Evolutionary conservation across 768 basidiomycete species (phyloP).

Genomic region (Tricholoma hemisulphureum): DNA sequence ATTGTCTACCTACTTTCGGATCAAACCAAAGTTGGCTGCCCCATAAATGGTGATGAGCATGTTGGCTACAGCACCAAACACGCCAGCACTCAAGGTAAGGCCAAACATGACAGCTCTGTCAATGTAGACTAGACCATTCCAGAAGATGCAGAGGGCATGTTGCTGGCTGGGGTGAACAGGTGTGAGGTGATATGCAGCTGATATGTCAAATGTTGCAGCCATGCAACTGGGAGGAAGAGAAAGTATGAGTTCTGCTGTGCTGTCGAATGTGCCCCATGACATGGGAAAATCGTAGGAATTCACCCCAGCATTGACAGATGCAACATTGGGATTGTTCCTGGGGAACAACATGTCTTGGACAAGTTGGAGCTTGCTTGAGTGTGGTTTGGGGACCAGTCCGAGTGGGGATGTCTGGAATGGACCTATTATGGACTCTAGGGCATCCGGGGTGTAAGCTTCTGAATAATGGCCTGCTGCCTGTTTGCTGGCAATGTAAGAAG

Average conservation of each 20-base stretch:
- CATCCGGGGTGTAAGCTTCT: conserved; percentile 19
- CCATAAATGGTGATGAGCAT: too few relatives aligned
- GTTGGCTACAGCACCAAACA: too few relatives aligned
- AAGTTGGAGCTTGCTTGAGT: conserved; percentile 18
- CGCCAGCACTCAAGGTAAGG: too few relatives aligned
- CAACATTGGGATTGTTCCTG: conserved; percentile 14
- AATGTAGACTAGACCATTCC: too few relatives aligned
- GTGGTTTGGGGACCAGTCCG: conserved; percentile 36
- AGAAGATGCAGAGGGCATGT: too few relatives aligned
- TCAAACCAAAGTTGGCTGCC: too few relatives aligned
- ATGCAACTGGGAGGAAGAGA: conserved; percentile 35
- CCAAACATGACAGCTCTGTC: too few relatives aligned
- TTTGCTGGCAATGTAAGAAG: conserved; percentile 26
- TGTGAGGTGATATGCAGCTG: too few relatives aligned
- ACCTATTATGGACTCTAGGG: conserved; percentile 35
- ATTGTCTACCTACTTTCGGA: too few relatives aligned
- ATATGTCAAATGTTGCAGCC: conserved; percentile 38
- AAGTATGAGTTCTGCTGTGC: conserved; percentile 12
- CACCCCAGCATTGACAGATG: conserved; percentile 23
- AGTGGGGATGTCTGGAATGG: conserved; percentile 41
- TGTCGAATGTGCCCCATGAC: neutral
- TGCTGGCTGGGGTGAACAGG: too few relatives aligned
- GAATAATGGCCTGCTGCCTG: too few relatives aligned
- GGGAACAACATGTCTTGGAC: conserved; percentile 34
- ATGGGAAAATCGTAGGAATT: too few relatives aligned